Evolutionary conservation across 805 yeast species (phyloP).

Genomic region (Pichia heedii): DNA sequence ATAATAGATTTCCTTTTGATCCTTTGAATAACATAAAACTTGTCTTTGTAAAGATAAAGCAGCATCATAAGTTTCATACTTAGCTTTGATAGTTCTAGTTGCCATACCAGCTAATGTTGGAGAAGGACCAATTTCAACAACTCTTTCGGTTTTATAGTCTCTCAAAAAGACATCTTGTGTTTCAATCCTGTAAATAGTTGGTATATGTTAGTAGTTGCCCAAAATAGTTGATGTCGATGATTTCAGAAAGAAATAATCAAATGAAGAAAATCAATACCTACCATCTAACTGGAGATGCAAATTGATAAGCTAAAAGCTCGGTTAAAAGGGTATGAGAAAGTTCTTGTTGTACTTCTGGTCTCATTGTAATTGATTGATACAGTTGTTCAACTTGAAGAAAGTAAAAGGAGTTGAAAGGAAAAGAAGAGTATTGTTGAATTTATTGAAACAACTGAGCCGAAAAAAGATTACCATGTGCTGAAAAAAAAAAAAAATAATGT

Average conservation of each 20-base stretch:
- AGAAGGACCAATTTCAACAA: constrained; percentile 97
- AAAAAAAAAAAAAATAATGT: not conserved
- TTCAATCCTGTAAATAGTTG: constrained; percentile 47
- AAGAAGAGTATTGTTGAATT: not conserved
- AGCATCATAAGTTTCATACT: constrained; percentile 96
- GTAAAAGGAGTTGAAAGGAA: not conserved
- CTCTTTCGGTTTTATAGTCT: constrained; percentile 91
- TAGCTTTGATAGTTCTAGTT: constrained; percentile 86
- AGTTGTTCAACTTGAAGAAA: not conserved
- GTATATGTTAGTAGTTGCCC: constrained; percentile 9
- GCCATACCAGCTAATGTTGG: constrained; percentile 99
- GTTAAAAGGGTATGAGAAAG: constrained; percentile 90
- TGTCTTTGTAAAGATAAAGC: constrained; percentile 91
- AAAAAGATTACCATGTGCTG: not conserved
- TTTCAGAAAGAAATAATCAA: not conserved
- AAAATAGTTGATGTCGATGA: too few species aligned
- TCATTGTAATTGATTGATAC: constrained; percentile 34
- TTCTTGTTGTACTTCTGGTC: constrained; percentile 96
- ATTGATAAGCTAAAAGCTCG: constrained; percentile 95
- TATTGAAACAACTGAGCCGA: not conserved
- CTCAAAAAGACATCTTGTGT: constrained; percentile 96
- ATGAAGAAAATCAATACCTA: constrained; percentile 13
- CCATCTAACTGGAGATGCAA: constrained; percentile 99
- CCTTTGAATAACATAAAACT: constrained; percentile 91
- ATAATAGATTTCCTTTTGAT: constrained; percentile 92